Evolutionary conservation across 2,329 filamentous ascomycete species (phyloP).

Genomic region (Calonectria fujianensis): DNA sequence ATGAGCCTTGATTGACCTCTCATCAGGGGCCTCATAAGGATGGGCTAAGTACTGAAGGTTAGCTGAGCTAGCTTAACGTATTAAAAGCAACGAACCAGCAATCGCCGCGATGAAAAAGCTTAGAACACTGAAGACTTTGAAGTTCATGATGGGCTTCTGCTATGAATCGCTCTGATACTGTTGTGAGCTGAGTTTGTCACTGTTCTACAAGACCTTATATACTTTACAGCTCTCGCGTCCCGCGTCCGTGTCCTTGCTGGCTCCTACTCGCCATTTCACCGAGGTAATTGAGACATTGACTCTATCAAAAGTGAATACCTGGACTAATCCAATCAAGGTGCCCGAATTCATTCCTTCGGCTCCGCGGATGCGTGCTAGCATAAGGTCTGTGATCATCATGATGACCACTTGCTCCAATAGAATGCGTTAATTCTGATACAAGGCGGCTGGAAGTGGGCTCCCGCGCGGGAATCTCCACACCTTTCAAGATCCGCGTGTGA

Average conservation of each 20-base stretch:
- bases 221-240: neutral
- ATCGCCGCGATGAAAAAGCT: neutral
- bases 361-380: neutral
- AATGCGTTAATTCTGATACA: neutral
- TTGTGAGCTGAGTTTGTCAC: too few relatives aligned
- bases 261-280: neutral
- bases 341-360: neutral
- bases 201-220: neutral
- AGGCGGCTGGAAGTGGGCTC: constrained; percentile 16
- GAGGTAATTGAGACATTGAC: neutral
- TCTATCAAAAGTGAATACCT: neutral
- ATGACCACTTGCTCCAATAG: neutral
- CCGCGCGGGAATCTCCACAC: constrained; percentile 27
- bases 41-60: neutral
- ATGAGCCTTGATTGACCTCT: neutral
- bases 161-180: neutral
- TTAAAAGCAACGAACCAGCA: neutral
- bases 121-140: neutral
- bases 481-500: neutral
- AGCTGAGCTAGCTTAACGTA: neutral
- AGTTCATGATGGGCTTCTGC: neutral
- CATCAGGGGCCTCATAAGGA: neutral
- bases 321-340: neutral
- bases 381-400: neutral
- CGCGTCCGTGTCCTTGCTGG: neutral